phyloP scores from a whole-genome alignment of 495 filamentous ascomycete species.

The Usnea hakonensis region DNA sequence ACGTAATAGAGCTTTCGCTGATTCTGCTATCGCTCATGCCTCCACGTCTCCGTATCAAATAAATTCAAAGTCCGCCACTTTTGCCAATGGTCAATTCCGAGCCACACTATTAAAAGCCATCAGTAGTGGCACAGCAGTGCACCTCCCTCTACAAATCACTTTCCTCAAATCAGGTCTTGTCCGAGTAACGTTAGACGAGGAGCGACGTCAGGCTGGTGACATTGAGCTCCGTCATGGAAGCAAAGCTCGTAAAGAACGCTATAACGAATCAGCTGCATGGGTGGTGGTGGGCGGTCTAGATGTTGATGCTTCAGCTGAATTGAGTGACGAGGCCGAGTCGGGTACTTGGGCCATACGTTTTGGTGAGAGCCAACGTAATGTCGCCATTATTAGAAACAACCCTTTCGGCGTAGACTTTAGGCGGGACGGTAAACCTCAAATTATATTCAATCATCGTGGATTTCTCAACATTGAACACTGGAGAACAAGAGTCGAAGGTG shows the following conservation, averaged over 20 bases:
- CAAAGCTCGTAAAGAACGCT: slow-evolving; percentile 78
- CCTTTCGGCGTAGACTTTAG: slow-evolving; percentile 86
- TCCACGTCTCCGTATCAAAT: slow-evolving; percentile 81
- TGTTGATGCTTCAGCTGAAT: slow-evolving; percentile 58
- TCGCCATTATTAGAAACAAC: slow-evolving; percentile 69
- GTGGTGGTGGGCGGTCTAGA: slow-evolving; percentile 73
- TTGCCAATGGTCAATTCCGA: slow-evolving; percentile 71
- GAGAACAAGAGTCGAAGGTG: slow-evolving; percentile 70
- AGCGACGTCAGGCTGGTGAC: slow-evolving; percentile 77
- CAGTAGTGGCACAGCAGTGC: slow-evolving; percentile 54
- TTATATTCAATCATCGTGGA: slow-evolving; percentile 81
- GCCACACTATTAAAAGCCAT: slow-evolving; percentile 73
- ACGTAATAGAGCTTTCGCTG: slow-evolving; percentile 83
- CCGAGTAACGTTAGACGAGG: slow-evolving; percentile 81
- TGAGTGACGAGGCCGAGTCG: slow-evolving; percentile 39
- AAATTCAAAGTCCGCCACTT: slow-evolving; percentile 56
- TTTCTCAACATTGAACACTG: slow-evolving; percentile 91
- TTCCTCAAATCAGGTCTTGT: slow-evolving; percentile 87
- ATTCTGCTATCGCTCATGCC: slow-evolving; percentile 54
- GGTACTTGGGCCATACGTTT: slow-evolving; percentile 69
- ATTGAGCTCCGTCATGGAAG: slow-evolving; percentile 81
- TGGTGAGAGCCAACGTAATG: slow-evolving; percentile 62
- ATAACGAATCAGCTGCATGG: slow-evolving; percentile 88
- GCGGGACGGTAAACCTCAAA: slow-evolving; percentile 66
- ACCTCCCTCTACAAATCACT: slow-evolving; percentile 73